Percentiles rank a stretch among this genome's conserved stretches.
Conservation (phyloP, 176 grass and related monocot genomes). For the Oropetium thomaeum region DNA sequence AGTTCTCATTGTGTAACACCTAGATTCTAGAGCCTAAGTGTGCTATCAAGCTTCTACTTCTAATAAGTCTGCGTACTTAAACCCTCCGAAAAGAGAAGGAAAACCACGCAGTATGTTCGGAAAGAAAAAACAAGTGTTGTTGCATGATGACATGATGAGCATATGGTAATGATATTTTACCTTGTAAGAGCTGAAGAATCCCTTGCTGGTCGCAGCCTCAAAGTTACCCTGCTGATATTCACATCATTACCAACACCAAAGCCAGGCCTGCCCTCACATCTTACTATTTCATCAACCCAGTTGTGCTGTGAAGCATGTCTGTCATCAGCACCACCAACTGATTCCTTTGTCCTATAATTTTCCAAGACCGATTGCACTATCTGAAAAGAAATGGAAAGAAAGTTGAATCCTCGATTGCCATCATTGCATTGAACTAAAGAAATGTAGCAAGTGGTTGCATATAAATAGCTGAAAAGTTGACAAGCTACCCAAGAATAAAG, state of each 20-base stretch:
- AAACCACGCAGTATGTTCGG: neutral
- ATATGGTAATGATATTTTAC: conserved; percentile 39
- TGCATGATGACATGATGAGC: too few species aligned
- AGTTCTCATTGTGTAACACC: neutral
- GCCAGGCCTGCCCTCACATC: conserved; percentile 70
- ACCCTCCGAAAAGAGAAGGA: neutral
- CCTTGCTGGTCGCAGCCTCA: conserved; percentile 46
- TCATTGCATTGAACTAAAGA: conserved; percentile 8
- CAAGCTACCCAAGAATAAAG: neutral
- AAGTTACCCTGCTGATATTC: conserved; percentile 41
- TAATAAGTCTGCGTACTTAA: neutral
- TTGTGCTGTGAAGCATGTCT: conserved; percentile 75
- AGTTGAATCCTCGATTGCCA: neutral
- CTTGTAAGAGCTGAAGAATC: conserved; percentile 68
- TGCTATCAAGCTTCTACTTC: neutral
- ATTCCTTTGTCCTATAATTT: conserved; percentile 60
- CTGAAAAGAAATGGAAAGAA: conserved; percentile 58
- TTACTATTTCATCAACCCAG: conserved; percentile 98
- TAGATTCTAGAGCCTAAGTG: neutral
- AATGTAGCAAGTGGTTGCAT: neutral
- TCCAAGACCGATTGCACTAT: conserved; percentile 82
- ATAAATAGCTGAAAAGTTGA: conserved; percentile 1
- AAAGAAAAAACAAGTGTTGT: neutral
- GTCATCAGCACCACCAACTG: conserved; percentile 43
- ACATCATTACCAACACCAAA: conserved; percentile 58